A percentile compares a stretch with the other conserved stretches of the same genome.
phyloP scores from a whole-genome alignment of 2,329 filamentous ascomycete species.

The Macroventuria anomochaeta region DNA sequence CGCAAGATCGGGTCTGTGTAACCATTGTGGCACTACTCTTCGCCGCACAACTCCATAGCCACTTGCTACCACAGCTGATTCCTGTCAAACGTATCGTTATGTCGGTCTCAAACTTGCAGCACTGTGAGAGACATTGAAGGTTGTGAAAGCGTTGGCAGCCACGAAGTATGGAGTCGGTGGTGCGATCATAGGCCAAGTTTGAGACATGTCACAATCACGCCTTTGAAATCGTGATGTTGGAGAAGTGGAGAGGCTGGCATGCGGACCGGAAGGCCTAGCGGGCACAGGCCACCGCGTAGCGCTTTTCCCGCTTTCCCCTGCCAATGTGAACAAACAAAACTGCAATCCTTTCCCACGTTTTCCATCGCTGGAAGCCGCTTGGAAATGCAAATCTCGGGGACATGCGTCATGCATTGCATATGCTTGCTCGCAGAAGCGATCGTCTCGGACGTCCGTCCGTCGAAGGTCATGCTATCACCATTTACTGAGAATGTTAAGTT shows the following conservation, averaged over 20 bases:
- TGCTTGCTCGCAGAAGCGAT: conserved; percentile 1
- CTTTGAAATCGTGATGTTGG: conserved; percentile 11
- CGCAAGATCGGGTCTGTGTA: conserved; percentile 23
- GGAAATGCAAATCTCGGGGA: conserved; percentile 1
- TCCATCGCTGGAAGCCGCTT: background rate
- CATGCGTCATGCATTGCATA: conserved; percentile 10
- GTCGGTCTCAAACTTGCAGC: conserved; percentile 1
- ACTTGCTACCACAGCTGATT: conserved; percentile 10
- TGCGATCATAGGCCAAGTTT: background rate
- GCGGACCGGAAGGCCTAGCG: background rate
- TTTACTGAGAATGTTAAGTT: too few relatives aligned
- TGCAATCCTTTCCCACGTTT: conserved; percentile 7
- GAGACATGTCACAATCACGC: conserved; percentile 4
- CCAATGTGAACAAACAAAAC: background rate
- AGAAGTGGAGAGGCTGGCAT: conserved; percentile 5
- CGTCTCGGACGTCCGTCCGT: conserved; percentile 1
- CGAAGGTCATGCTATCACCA: too few relatives aligned
- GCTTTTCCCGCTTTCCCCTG: background rate
- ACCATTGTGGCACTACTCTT: conserved; percentile 14
- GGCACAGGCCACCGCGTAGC: conserved; percentile 1
- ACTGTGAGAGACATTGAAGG: conserved; percentile 3
- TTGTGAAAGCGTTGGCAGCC: background rate
- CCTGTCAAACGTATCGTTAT: background rate
- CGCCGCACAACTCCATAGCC: conserved; percentile 6
- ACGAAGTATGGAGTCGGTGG: background rate